Evolutionary conservation across 2,329 filamentous ascomycete genomes (phyloP).

Genomic region (Cordyceps cateniannulata): DNA sequence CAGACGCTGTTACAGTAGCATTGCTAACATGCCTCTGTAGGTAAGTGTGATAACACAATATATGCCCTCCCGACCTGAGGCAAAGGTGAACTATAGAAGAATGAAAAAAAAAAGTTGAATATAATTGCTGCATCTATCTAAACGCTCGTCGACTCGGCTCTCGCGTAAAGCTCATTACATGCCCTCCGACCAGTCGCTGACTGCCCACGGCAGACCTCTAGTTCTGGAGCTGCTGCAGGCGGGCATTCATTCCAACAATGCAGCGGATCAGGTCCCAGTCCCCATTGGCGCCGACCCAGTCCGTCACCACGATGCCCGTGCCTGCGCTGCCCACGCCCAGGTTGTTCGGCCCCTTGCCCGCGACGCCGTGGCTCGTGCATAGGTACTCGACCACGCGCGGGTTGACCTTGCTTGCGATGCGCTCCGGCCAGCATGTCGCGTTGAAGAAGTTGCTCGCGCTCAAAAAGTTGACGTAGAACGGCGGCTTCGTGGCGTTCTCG

Average conservation of each 20-base stretch:
- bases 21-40: conserved; percentile 3
- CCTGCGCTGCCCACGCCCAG: conserved; percentile 60
- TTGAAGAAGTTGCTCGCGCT: conserved; percentile 94
- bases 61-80: background rate
- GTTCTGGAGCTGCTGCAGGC: conserved; percentile 46
- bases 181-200: background rate
- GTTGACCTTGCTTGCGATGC: conserved; percentile 82
- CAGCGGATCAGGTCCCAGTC: conserved; percentile 88
- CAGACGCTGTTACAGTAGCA: background rate
- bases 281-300: conserved; percentile 81
- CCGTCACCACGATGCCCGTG: conserved; percentile 84
- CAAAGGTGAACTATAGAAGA: background rate
- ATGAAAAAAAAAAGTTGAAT: background rate
- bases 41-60: background rate
- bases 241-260: conserved; percentile 87
- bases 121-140: conserved; percentile 7
- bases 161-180: background rate
- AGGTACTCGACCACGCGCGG: conserved; percentile 62
- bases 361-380: conserved; percentile 49
- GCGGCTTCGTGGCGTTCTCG: conserved; percentile 30
- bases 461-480: conserved; percentile 86
- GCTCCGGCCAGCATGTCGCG: conserved; percentile 84
- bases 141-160: background rate
- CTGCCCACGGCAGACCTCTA: conserved; percentile 20
- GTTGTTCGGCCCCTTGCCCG: conserved; percentile 42